Conservation (phyloP, 805 yeast species). For the Zygosaccharomyces rouxii region DNA sequence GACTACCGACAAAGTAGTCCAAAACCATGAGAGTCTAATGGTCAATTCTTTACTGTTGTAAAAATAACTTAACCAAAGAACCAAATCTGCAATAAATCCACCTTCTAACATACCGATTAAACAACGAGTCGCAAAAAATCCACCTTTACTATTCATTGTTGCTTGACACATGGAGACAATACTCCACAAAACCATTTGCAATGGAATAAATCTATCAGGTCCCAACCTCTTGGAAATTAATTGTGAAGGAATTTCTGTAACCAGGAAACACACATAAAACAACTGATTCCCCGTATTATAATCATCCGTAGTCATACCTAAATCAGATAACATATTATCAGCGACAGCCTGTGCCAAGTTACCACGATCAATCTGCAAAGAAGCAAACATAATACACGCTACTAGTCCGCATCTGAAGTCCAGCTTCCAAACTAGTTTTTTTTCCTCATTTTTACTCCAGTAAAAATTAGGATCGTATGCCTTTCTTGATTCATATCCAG, state of each 20-base stretch:
- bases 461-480: conserved; percentile 53
- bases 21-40: conserved; percentile 55
- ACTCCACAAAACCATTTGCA: conserved; percentile 56
- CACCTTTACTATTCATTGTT: conserved; percentile 38
- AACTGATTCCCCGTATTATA: conserved; percentile 57
- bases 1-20: conserved; percentile 49
- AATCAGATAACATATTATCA: conserved; percentile 50
- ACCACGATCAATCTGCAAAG: conserved; percentile 54
- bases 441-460: conserved; percentile 53
- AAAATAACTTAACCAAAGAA: conserved; percentile 63
- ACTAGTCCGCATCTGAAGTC: conserved; percentile 52
- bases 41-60: conserved; percentile 57
- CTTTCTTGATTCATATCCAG: conserved; percentile 49
- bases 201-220: conserved; percentile 57
- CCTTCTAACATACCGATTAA: conserved; percentile 56
- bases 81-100: conserved; percentile 62
- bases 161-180: conserved; percentile 51
- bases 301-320: conserved; percentile 49
- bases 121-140: conserved; percentile 46
- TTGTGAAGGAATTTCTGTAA: conserved; percentile 65
- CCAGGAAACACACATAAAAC: conserved; percentile 45
- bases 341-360: conserved; percentile 56
- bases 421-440: conserved; percentile 42
- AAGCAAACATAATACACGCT: conserved; percentile 55
- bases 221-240: conserved; percentile 57